These are phyloP conservation scores for Plasmopara muralis DNA, from an alignment of 352 stramenopile species.

Conservation along the genomic window DNA sequence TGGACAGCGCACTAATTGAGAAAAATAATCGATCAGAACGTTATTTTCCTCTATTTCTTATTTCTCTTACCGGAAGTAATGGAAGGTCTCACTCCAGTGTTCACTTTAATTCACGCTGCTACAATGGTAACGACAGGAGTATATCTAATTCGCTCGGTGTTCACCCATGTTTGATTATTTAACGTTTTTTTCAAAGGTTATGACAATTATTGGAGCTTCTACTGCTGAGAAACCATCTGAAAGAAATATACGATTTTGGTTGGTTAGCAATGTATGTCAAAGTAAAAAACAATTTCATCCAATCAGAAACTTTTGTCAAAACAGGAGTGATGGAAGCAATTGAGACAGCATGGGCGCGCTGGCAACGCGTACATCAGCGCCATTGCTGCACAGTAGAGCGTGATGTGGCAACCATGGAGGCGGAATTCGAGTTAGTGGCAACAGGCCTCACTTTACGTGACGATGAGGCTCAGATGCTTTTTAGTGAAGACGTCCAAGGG, in stretches of 20 bases:
- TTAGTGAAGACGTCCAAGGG: constrained; percentile 12
- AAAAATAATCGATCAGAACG: not conserved
- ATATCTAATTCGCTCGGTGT: too few species aligned
- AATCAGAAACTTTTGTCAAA: constrained; percentile 3
- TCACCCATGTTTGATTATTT: too few species aligned
- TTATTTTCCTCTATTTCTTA: too few species aligned
- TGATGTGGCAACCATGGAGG: constrained; percentile 21
- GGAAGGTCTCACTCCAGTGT: not conserved
- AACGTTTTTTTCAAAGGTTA: too few species aligned
- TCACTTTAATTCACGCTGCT: too few species aligned
- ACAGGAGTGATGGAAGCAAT: constrained; percentile 7
- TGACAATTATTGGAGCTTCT: not conserved
- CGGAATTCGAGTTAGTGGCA: constrained; percentile 50
- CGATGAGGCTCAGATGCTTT: constrained; percentile 23
- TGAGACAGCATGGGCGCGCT: constrained; percentile 19
- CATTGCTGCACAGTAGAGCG: constrained; percentile 2
- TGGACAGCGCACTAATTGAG: constrained; percentile 82
- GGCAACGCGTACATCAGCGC: constrained; percentile 13
- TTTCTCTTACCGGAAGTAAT: not conserved
- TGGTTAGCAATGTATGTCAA: not conserved
- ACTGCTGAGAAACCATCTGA: not conserved
- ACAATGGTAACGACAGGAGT: too few species aligned
- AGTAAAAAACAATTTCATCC: constrained; percentile 5
- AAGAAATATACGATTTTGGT: not conserved
- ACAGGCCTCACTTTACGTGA: constrained; percentile 26